Percentiles rank a stretch among this genome's conserved stretches.
These are phyloP conservation scores for Meredithiella fracta DNA, from an alignment of 2,329 filamentous ascomycete genomes.

Conservation along the genomic window DNA sequence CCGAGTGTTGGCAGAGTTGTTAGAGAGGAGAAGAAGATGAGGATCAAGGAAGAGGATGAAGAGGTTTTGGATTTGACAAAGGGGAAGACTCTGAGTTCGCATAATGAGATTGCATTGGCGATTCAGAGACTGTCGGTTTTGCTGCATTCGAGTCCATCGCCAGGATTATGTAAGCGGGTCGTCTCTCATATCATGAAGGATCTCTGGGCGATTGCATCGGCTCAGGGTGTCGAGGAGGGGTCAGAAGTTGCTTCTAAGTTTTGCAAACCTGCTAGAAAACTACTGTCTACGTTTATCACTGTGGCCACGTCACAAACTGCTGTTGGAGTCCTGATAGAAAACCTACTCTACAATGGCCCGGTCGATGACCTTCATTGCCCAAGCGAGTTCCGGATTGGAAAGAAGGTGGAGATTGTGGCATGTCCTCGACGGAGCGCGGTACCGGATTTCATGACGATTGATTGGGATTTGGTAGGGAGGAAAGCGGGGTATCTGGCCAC, in stretches of 20 bases:
- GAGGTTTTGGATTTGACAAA: conserved; percentile 31
- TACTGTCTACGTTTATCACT: conserved; percentile 41
- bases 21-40: background rate
- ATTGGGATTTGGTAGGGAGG: conserved; percentile 29
- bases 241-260: conserved; percentile 24
- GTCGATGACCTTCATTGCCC: conserved; percentile 19
- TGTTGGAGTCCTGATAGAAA: conserved; percentile 32
- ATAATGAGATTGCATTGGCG: conserved; percentile 31
- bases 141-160: conserved; percentile 47
- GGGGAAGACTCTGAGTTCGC: conserved; percentile 29
- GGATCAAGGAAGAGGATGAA: conserved; percentile 19
- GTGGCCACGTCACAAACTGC: conserved; percentile 36
- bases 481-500: conserved; percentile 33
- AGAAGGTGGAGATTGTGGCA: conserved; percentile 32
- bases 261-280: conserved; percentile 29
- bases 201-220: conserved; percentile 44
- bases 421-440: conserved; percentile 15
- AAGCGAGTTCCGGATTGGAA: conserved; percentile 37
- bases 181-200: conserved; percentile 41
- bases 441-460: conserved; percentile 19
- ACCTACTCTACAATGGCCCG: conserved; percentile 38
- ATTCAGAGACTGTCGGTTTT: conserved; percentile 40
- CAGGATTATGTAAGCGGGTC: conserved; percentile 46
- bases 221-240: conserved; percentile 23
- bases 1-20: conserved; percentile 21